Conservation (phyloP, 306 rosid genomes). For the Vachellia collinsii region DNA sequence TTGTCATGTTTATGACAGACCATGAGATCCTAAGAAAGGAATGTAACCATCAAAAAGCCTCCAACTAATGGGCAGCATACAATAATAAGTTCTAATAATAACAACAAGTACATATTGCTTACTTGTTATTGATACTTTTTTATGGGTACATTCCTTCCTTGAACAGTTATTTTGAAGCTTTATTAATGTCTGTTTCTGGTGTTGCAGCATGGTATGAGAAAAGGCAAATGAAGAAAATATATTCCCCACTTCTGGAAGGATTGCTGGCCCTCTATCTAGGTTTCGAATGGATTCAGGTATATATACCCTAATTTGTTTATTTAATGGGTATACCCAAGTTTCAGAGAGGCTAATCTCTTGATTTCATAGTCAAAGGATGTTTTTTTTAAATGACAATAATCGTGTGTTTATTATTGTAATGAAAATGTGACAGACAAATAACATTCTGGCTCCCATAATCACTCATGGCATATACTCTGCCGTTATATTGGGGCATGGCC, state of each 20-base stretch:
- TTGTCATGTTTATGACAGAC: too few species aligned
- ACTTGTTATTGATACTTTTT: too few species aligned
- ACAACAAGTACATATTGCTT: too few species aligned
- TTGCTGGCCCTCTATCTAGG: constrained; percentile 94
- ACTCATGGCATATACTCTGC: constrained; percentile 94
- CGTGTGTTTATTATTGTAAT: constrained; percentile 29
- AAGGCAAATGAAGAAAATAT: constrained; percentile 90
- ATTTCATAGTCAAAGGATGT: neutral
- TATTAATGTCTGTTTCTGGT: constrained; percentile 32
- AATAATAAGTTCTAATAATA: too few species aligned
- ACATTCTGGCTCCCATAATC: constrained; percentile 90
- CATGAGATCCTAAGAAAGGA: too few species aligned
- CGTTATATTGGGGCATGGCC: constrained; percentile 95
- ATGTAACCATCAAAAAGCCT: too few species aligned
- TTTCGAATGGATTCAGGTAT: constrained; percentile 95
- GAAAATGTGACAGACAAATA: constrained; percentile 68
- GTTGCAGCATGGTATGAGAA: constrained; percentile 93
- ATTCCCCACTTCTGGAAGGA: constrained; percentile 97
- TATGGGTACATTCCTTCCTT: too few species aligned
- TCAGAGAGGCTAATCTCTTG: neutral
- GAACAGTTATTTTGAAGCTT: neutral
- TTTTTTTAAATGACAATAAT: constrained; percentile 20
- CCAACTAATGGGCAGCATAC: too few species aligned
- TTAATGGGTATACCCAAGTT: neutral
- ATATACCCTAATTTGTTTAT: neutral